phyloP scores from a whole-genome alignment of 2,329 filamentous ascomycete species.

The Alternaria triticina region DNA sequence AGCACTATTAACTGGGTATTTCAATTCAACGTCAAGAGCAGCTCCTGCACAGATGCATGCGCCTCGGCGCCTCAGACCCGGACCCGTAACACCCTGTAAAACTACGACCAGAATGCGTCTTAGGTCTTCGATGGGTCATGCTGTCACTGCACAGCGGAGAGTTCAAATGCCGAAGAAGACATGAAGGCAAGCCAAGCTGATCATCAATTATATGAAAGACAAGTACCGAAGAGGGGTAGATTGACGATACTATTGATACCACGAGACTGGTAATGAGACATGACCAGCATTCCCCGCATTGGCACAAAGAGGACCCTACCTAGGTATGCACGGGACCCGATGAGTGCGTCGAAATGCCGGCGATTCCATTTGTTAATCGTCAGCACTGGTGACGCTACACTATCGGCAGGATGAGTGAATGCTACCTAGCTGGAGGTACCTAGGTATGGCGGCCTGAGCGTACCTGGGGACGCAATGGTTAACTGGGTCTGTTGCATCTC shows the following conservation, averaged over 20 bases:
- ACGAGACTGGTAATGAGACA: conserved; percentile 14
- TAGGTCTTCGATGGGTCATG: background rate
- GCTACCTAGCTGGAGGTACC: background rate
- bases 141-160: background rate
- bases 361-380: too few relatives aligned
- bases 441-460: background rate
- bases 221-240: background rate
- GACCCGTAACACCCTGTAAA: background rate
- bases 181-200: background rate
- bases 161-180: background rate
- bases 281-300: conserved; percentile 22
- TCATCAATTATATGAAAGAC: background rate
- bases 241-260: background rate
- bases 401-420: background rate
- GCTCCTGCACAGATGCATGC: background rate
- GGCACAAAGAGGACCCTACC: background rate
- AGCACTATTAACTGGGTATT: background rate
- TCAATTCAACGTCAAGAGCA: background rate
- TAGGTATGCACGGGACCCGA: background rate
- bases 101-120: background rate
- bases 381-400: background rate
- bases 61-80: too few relatives aligned
- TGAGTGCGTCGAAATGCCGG: background rate
- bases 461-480: background rate
- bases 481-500: background rate